Evolutionary conservation across 2,329 filamentous ascomycete genomes (phyloP), one percentile per base, ranked within the genome.

Genomic region (Hypoxylon rubiginosum): DNA sequence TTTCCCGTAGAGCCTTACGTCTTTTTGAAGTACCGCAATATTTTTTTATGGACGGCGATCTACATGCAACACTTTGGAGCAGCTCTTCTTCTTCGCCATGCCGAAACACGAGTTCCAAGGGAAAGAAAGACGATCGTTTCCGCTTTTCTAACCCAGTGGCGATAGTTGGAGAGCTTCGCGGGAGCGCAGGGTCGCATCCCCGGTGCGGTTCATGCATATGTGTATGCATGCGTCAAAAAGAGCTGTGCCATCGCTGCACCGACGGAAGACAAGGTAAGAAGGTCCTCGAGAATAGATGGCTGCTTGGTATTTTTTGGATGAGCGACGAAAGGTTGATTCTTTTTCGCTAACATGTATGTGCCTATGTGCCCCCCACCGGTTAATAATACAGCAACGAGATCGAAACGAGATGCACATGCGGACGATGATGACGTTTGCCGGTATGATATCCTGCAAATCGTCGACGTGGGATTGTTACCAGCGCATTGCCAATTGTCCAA

Each of bases 161-260:
- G 59, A 58, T 43, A 61, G n/a, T 61, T 58, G 59, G 59, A 61
- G 56, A 61, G 55, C 56, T 52, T 52, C 59, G 66, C 58, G 66
- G 66, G 58, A 68, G 53, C 36, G 55, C 41, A 66, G 58, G 39
- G 66, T 68, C 61, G 45, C 66, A 68, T 68, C 63, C 66, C 50
- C 55, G 50, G 57, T 55, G 51, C 46, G 43, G 64, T 67, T 67
- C 64, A 64, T 64, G 65, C 64, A 67, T 67, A 64, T 57, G 15
- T 13, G 58, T 62, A 56, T 62, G 66, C 66, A 68, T 68, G 66
- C 57, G 59, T 66, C 63, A 21, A 43, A 66, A 36, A 50, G 4
- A 66, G 59, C 59, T 61, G 63, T 57, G 63, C 65, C 65, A 66
- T 66, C 48, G 56, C 52, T 60, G 43, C 56, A 50, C 34, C 45